Evolutionary conservation across 306 rosid genomes (phyloP), one percentile per base, ranked within the genome.

Genomic region (Hylodesmum podocarpum): DNA sequence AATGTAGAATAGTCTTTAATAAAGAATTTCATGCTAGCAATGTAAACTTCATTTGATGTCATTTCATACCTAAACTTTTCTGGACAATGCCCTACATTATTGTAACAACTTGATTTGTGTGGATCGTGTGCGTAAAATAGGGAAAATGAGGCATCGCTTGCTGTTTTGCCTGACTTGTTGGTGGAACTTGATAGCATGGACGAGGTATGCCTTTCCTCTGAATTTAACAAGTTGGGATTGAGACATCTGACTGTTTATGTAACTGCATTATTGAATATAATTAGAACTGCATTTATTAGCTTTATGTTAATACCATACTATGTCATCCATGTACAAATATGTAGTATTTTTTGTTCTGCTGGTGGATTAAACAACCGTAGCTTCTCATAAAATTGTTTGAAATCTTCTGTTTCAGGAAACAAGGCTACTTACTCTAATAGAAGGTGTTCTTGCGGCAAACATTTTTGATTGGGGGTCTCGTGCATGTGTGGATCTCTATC

Each of bases 391-490:
- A 65, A 63, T 70, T 51, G 64, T 69, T 84, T 44, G 55, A 47
- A 76, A 28, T 25, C 57, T 19, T 70, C 58, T 79, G 62, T 86
- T 78, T 78, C 89, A 96, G 99, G 96, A 96, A 83, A 79, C 91
- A 10, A 92, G 98, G 80, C 75, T 96, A 39, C 96, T 96, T 73
- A 85, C 91, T 13, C 90, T 96, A 40, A 89, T 96, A 73, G 98
- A 93, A 87, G 99, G 99, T 70, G 98, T 96, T 79, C 99, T 96
- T 58, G 99, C 98, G 67, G 99, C 98, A 22, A 96, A 96, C 82
- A 96, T 96, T 70, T 93, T 96, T 34, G 99, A 96, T 76, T 96
- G 99, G 99, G 99, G 99, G 47, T 93, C 99, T 58, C 96, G 96
- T 57, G 99, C 99, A 51, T 96, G 99, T 76, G 93, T 96, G 76